Evolutionary conservation across 768 basidiomycete species (phyloP).

Genomic region (Tulasnella sp.): DNA sequence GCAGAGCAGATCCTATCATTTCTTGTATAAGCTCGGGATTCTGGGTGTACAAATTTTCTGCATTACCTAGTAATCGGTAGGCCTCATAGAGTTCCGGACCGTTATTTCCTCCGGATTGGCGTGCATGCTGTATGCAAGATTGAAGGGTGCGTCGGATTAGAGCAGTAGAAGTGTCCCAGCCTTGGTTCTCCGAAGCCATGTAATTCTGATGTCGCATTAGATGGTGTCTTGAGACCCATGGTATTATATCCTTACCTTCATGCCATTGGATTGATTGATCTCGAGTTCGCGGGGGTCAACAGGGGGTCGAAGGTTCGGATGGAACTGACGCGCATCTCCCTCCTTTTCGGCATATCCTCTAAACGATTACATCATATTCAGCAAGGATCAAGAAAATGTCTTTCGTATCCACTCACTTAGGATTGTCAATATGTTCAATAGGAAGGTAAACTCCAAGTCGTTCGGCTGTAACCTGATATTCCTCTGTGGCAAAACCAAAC

Average conservation of each 20-base stretch:
- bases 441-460: slow-evolving; percentile 10
- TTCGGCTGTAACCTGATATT: slow-evolving; percentile 5
- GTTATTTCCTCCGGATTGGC: slow-evolving; percentile 43
- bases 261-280: slow-evolving; percentile 70
- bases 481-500: background rate
- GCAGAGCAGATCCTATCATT: too few species aligned
- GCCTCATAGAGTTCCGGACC: slow-evolving; percentile 64
- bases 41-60: slow-evolving; percentile 17
- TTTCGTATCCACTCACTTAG: too few species aligned
- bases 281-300: slow-evolving; percentile 76
- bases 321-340: slow-evolving; percentile 66
- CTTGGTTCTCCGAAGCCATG: slow-evolving; percentile 63
- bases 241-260: too few species aligned
- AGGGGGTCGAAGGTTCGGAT: slow-evolving; percentile 65
- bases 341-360: slow-evolving; percentile 68
- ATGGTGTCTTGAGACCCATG: too few species aligned
- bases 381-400: too few species aligned
- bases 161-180: slow-evolving; percentile 81
- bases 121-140: slow-evolving; percentile 68
- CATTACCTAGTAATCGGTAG: slow-evolving; percentile 64
- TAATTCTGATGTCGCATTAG: too few species aligned
- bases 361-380: too few species aligned
- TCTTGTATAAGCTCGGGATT: too few species aligned
- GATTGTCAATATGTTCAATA: slow-evolving; percentile 79
- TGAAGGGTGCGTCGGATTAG: slow-evolving; percentile 64